phyloP scores from a whole-genome alignment of 768 basidiomycete species.

The Pholiota conissans region DNA sequence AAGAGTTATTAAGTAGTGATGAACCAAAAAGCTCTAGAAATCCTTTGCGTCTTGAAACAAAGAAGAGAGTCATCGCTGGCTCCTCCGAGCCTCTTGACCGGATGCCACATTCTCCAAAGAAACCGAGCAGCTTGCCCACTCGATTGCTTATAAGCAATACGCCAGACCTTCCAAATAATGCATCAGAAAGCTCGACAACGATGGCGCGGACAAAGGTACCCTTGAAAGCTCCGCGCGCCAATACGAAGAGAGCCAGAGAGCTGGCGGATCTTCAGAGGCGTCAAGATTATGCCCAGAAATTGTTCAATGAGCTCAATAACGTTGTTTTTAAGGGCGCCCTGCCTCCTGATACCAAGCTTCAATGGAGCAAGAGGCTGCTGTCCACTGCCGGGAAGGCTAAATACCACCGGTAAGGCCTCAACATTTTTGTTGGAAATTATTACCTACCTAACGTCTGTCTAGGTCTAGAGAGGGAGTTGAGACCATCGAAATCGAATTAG shows the following conservation, averaged over 20 bases:
- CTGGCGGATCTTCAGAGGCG: conserved; percentile 44
- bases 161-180: not conserved
- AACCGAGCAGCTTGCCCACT: not conserved
- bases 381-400: conserved; percentile 73
- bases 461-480: conserved; percentile 61
- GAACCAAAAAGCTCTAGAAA: conserved; percentile 51
- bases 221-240: conserved; percentile 20
- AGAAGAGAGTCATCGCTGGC: not conserved
- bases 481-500: conserved; percentile 71
- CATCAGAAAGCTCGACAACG: not conserved
- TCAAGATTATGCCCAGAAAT: conserved; percentile 51
- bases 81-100: not conserved
- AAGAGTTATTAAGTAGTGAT: conserved; percentile 29
- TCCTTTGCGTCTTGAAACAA: conserved; percentile 32
- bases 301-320: conserved; percentile 64
- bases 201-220: conserved; percentile 1
- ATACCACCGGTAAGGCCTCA: conserved; percentile 50
- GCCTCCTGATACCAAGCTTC: conserved; percentile 54
- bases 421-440: not conserved
- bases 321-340: conserved; percentile 54
- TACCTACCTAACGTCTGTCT: conserved; percentile 6
- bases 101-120: not conserved
- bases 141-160: not conserved
- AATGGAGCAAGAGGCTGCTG: conserved; percentile 66
- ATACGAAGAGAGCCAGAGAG: conserved; percentile 40